Base-by-base conservation (phyloP, 2,329 filamentous ascomycete genomes). In the Orbilia oligospora region DNA sequence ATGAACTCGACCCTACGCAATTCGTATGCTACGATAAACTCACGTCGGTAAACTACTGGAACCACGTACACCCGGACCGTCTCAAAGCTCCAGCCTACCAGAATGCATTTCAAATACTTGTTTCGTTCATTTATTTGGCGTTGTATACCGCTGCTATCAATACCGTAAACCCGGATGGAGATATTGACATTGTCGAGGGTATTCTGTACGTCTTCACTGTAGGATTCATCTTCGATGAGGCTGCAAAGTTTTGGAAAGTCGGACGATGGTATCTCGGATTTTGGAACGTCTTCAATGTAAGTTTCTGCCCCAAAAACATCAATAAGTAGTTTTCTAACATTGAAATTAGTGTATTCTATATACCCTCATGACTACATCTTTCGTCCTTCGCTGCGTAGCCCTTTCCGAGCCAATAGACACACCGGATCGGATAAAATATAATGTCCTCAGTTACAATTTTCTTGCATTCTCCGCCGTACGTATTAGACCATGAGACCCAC, bases 101-200 rank as follows among this genome's bases (percentile, higher is more conserved):
- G 85, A 99, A 98, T 83, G 89, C 90, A 2, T 91, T 94, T 2
- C 94, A 97, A 84, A 90, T 99, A 71, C 86, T 95, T 80, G 90
- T 97, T 80, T 97, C 93, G 0, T 82, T 98, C 80, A 84, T 96
- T 76, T 99, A 93, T 83, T 88, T 99, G 2, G 91, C 85, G 0
- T 87, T 99, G 0, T 99, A 95, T 84, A 98, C 96, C 0, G 89
- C 89, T 2, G 94, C 94, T 16, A 96, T 99, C 85, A 98, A 97
- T 86, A 95, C 94, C 10, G 92, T 98, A 83, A 99, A 99, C 83
- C 89, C 90, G 0, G 88, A 87, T 12, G 96, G 94, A 70, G 92
- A 96, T 80, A 86, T 99, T 9, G 96, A 99, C 83, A 84, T 91
- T 9, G 91, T 95, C 6, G 96, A 99, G 84, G 89, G 91, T 0